Evolutionary conservation across 495 filamentous ascomycete genomes (phyloP).

Genomic region (Thermochaetoides thermophila): DNA sequence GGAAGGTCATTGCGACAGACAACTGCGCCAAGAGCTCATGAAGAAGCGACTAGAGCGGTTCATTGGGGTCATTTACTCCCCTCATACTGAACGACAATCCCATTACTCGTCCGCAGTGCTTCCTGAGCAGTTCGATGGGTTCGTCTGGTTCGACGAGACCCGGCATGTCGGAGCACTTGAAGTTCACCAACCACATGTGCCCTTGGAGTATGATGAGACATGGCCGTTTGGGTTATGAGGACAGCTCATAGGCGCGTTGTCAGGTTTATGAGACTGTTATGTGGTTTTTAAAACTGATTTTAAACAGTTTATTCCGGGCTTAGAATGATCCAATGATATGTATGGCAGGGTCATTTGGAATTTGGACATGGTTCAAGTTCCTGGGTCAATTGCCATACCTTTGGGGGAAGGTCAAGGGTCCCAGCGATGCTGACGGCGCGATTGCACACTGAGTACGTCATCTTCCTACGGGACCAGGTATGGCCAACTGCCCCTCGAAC

Average conservation of each 20-base stretch:
- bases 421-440: neutral
- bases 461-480: neutral
- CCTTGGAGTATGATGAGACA: slow-evolving; percentile 34
- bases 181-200: slow-evolving; percentile 32
- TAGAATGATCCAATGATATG: neutral
- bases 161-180: slow-evolving; percentile 38
- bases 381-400: too few species aligned
- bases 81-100: slow-evolving; percentile 37
- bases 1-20: slow-evolving; percentile 19
- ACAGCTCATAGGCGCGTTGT: too few species aligned
- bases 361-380: too few species aligned
- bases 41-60: slow-evolving; percentile 34
- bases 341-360: neutral
- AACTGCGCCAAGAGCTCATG: slow-evolving; percentile 27
- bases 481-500: neutral
- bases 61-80: slow-evolving; percentile 47
- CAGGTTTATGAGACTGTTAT: too few species aligned
- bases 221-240: slow-evolving; percentile 42
- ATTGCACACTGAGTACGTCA: slow-evolving; percentile 6
- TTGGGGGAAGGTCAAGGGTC: neutral
- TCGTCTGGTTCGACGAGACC: slow-evolving; percentile 42
- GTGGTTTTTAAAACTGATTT: too few species aligned
- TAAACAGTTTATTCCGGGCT: neutral
- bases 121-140: slow-evolving; percentile 41
- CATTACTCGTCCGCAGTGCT: slow-evolving; percentile 41